Conservation (phyloP, 345 rosid genomes). For the Salix udensis region DNA sequence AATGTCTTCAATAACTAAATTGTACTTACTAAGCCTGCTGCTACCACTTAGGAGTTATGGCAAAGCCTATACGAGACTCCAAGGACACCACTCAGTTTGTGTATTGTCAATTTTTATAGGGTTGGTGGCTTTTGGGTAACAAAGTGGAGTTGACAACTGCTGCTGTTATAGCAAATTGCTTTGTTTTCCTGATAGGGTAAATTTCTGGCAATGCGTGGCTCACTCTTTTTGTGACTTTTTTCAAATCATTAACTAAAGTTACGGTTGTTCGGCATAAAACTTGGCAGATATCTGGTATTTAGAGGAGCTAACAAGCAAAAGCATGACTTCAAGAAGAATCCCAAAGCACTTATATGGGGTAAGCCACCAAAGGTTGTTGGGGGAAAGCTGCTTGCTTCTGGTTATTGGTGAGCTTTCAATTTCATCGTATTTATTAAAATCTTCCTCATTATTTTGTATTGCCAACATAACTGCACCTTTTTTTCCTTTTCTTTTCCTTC, state of each 20-base stretch:
- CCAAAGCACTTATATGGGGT: slow-evolving; percentile 79
- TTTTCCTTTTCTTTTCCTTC: not conserved
- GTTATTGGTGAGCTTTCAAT: slow-evolving; percentile 63
- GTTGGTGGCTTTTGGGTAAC: slow-evolving; percentile 93
- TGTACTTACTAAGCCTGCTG: not conserved
- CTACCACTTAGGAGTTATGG: not conserved
- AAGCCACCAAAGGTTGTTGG: slow-evolving; percentile 77
- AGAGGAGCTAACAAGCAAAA: slow-evolving; percentile 95
- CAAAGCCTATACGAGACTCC: not conserved
- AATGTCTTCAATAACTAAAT: not conserved
- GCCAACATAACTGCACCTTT: no score
- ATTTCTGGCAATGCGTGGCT: slow-evolving; percentile 12
- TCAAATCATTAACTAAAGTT: not conserved
- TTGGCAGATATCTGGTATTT: slow-evolving; percentile 69
- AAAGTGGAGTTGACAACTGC: slow-evolving; percentile 59
- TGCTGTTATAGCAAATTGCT: slow-evolving; percentile 53
- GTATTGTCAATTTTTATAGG: slow-evolving; percentile 39
- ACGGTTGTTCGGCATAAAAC: not conserved
- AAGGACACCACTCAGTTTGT: not conserved
- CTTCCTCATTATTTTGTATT: not conserved
- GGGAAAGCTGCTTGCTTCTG: slow-evolving; percentile 89
- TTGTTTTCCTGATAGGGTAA: slow-evolving; percentile 76
- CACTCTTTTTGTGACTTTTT: slow-evolving; percentile 3
- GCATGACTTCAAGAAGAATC: slow-evolving; percentile 79
- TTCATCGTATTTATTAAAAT: not conserved